Conservation (phyloP, 805 yeast genomes). For the baker's yeast (Saccharomyces cerevisiae) region DNA sequence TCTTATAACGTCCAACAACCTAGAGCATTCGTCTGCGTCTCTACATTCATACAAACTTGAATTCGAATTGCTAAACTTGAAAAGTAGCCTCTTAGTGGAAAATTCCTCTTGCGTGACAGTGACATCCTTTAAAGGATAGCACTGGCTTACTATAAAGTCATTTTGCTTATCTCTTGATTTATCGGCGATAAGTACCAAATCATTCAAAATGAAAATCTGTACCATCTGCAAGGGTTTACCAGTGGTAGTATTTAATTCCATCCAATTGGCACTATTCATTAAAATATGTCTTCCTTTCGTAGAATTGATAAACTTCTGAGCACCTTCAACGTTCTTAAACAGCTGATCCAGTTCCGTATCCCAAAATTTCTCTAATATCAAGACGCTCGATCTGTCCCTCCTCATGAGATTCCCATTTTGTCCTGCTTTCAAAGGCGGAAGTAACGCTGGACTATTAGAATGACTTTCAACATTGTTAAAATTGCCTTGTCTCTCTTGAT, state of each 20-base stretch:
- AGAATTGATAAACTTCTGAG: slow-evolving; percentile 59
- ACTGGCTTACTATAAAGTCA: slow-evolving; percentile 59
- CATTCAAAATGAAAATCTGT: slow-evolving; percentile 71
- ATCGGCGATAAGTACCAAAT: slow-evolving; percentile 65
- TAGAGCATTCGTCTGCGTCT: slow-evolving; percentile 23
- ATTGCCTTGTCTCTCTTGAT: neutral
- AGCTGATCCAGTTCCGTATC: slow-evolving; percentile 58
- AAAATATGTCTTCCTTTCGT: slow-evolving; percentile 74
- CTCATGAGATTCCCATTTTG: slow-evolving; percentile 3
- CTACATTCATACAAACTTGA: slow-evolving; percentile 19
- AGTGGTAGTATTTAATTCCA: slow-evolving; percentile 76
- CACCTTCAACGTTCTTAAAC: slow-evolving; percentile 84
- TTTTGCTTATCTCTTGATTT: slow-evolving; percentile 36
- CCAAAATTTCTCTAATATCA: slow-evolving; percentile 77
- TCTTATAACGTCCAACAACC: slow-evolving; percentile 46
- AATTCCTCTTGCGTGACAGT: slow-evolving; percentile 31
- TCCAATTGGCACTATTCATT: slow-evolving; percentile 77
- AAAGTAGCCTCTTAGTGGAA: slow-evolving; percentile 13
- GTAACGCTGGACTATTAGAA: slow-evolving; percentile 8
- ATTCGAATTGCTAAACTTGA: slow-evolving; percentile 10
- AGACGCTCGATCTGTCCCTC: slow-evolving; percentile 59
- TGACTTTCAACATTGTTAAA: neutral
- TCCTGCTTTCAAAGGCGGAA: slow-evolving; percentile 17
- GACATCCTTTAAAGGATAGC: slow-evolving; percentile 68
- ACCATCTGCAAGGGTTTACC: slow-evolving; percentile 71